Evolutionary conservation across 2,329 filamentous ascomycete genomes (phyloP).

Genomic region (Botrytis squamosa): DNA sequence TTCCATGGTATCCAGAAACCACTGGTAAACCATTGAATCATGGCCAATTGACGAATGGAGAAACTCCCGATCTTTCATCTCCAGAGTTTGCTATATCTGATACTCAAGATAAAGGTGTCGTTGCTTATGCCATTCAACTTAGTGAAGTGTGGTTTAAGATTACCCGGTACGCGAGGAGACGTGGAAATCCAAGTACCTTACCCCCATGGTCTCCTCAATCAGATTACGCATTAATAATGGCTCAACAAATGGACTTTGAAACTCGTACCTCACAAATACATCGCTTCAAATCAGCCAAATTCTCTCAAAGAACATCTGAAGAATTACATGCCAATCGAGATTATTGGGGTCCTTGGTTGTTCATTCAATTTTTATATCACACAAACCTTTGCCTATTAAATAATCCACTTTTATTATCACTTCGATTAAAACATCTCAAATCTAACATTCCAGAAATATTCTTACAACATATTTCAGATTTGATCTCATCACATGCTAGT

Average conservation of each 20-base stretch:
- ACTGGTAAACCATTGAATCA: slow-evolving; percentile 34
- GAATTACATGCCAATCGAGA: slow-evolving; percentile 47
- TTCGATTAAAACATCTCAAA: slow-evolving; percentile 52
- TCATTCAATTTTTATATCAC: slow-evolving; percentile 53
- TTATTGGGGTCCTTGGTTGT: slow-evolving; percentile 54
- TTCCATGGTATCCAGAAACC: slow-evolving; percentile 44
- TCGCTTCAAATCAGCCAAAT: slow-evolving; percentile 50
- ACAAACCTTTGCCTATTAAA: slow-evolving; percentile 54
- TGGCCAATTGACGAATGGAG: slow-evolving; percentile 17
- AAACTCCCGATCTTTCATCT: slow-evolving; percentile 7
- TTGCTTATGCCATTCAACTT: slow-evolving; percentile 47
- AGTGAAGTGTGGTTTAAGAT: slow-evolving; percentile 50
- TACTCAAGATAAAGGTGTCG: slow-evolving; percentile 42
- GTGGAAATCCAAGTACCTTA: slow-evolving; percentile 45
- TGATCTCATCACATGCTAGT: slow-evolving; percentile 50
- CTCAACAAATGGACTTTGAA: slow-evolving; percentile 52
- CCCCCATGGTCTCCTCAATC: slow-evolving; percentile 52
- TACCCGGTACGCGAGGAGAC: slow-evolving; percentile 47
- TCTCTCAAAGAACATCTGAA: slow-evolving; percentile 44
- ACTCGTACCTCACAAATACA: slow-evolving; percentile 51
- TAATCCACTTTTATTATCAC: slow-evolving; percentile 52
- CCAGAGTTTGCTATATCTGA: slow-evolving; percentile 30
- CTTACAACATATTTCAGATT: slow-evolving; percentile 52
- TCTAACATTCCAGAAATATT: slow-evolving; percentile 54
- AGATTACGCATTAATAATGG: slow-evolving; percentile 51